Percentiles rank a stretch among this genome's conserved stretches.
phyloP scores from a whole-genome alignment of 108 stramenopile genomes.

The Mediolabrus comicus region DNA sequence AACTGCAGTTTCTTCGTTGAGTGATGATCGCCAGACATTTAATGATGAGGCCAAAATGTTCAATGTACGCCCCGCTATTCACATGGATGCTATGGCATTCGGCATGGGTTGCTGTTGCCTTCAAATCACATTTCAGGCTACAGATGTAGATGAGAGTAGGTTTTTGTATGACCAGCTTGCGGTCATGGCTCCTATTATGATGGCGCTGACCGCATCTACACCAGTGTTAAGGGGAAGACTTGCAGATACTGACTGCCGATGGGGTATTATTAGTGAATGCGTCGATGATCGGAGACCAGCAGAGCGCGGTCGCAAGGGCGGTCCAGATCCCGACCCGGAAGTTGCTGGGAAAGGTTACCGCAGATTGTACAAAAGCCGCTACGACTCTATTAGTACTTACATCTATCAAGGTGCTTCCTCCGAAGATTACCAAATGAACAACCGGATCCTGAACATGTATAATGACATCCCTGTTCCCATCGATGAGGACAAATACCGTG shows the following conservation, averaged over 20 bases:
- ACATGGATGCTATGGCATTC: slow-evolving; percentile 99
- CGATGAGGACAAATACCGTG: slow-evolving; percentile 78
- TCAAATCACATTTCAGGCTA: slow-evolving; percentile 98
- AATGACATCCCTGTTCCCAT: slow-evolving; percentile 90
- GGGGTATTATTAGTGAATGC: slow-evolving; percentile 94
- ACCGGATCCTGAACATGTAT: slow-evolving; percentile 89
- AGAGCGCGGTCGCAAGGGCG: slow-evolving; percentile 77
- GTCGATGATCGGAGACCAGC: slow-evolving; percentile 95
- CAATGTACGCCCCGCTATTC: slow-evolving; percentile 79
- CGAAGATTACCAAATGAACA: slow-evolving; percentile 36
- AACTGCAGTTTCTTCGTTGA: slow-evolving; percentile 29
- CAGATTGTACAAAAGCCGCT: slow-evolving; percentile 92
- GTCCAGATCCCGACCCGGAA: slow-evolving; percentile 57
- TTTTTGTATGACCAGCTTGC: slow-evolving; percentile 98
- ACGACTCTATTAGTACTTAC: slow-evolving; percentile 94
- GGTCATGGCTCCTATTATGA: slow-evolving; percentile 96
- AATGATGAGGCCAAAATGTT: slow-evolving; percentile 24
- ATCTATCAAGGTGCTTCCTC: slow-evolving; percentile 80
- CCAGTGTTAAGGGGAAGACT: slow-evolving; percentile 92
- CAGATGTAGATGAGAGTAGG: slow-evolving; percentile 94
- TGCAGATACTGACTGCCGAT: slow-evolving; percentile 95
- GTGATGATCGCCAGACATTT: not conserved
- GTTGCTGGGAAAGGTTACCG: slow-evolving; percentile 69
- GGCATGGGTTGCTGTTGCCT: slow-evolving; percentile 99
- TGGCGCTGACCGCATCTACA: slow-evolving; percentile 97